Base-by-base conservation (phyloP, 495 filamentous ascomycete genomes). In the Penicillium waksmanii region DNA sequence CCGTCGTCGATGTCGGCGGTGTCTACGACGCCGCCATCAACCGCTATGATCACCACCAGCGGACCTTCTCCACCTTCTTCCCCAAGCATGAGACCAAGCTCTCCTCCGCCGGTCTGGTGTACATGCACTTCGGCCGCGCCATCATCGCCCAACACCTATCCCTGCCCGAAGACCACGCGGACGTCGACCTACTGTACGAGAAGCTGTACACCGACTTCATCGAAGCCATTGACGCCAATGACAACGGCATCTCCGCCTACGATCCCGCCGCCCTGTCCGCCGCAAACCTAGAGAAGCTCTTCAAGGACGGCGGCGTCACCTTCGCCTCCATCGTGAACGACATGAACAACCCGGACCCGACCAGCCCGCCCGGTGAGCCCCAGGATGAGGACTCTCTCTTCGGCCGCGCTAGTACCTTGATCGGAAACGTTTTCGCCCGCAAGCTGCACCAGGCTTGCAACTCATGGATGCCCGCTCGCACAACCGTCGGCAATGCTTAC, bases 1-100 rank as follows among this genome's bases (percentile, higher is more conserved):
- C 90, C 36, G 93, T 98, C 55, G 96, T 98, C 47, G 95, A 98
- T 67, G 95, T 98, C 8, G 90, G 93, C 68, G 93, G 92, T 57
- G 89, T 92, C 75, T 97, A 98, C 76, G 86, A 96, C 65, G 70
- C 91, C 31, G 63, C 81, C 21, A 73, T 65, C 57, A 85, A 93
- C 74, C 89, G 93, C 58, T 98, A 90, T 78, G 95, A 98, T 74
- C 95, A 98, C 80, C 95, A 98, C 83, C 95, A 98, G 77, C 92
- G 93, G 54, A 88, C 85, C 64, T 98, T 98, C 78, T 68, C 72
- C 55, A 90, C 91, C 58, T 90, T 86, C 40, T 92, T 90, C 69
- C 91, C 93, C 18, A 81, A 82, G 36, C 88, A 87, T 56, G 69
- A 72, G 35, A 98, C 95, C 38, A 97, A 95, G 80, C 87, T 98